Base-by-base conservation (phyloP, 2,329 filamentous ascomycete genomes). In the Fusarium graminum region DNA sequence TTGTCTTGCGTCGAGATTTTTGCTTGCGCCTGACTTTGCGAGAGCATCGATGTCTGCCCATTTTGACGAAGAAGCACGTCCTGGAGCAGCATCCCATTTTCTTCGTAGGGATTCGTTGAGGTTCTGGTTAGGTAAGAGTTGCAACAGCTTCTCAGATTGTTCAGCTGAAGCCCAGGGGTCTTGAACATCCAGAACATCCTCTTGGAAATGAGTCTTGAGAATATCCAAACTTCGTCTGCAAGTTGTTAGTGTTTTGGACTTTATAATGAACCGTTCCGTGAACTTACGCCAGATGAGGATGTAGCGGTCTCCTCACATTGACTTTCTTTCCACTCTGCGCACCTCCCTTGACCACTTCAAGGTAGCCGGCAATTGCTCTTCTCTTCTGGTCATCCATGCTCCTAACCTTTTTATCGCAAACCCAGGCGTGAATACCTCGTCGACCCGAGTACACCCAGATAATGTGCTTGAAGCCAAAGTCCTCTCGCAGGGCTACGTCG, bases 371-470 rank as follows among this genome's bases (percentile, higher is more conserved):
- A 63, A 99, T 90, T 0, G 94, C 92, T 69, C 88, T 88, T 54
- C 95, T 87, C 79, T 92, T 93, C 71, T 91, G 87, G 72, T 99
- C 95, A 67, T 97, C 91, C 82, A 99, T 87, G 32, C 85, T 85
- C 57, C 95, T 87, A 1, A 94, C 95, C 57, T 90, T 89, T 74
- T 91, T 92, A 77, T 99, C 95, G 76, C 94, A 98, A 12, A 99
- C 92, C 95, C 95, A 99, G 7, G 95, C 95, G 88, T 99, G 95
- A 29, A 92, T 94, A 81, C 95, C 95, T 85, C 95, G 88, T 78
- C 95, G 91, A 70, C 95, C 95, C 1, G 95, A 99, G 79, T 99
- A 99, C 8, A 99, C 94, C 95, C 95, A 99, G 78, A 99, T 85
- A 74, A 99, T 94, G 79, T 99, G 94, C 75, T 92, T 89, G 80